Percentiles rank a stretch among this genome's conserved stretches.
Conservation (phyloP, 495 filamentous ascomycete genomes). For the Talaromyces proteolyticus region DNA sequence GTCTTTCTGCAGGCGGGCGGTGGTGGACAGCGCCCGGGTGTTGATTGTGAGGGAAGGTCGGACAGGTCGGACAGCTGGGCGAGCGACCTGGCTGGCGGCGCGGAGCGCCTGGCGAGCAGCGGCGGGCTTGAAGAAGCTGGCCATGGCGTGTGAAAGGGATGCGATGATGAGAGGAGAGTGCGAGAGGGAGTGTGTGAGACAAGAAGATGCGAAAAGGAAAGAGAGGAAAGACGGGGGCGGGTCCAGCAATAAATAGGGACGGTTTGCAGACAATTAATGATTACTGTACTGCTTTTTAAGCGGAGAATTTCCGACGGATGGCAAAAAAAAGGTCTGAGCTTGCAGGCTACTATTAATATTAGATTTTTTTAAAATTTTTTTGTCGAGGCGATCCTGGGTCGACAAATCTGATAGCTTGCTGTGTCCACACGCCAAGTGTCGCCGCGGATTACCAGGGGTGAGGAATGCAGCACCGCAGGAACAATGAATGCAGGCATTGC, state of each 20-base stretch:
- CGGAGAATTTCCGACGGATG: constrained; percentile 2
- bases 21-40: constrained; percentile 24
- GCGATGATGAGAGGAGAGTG: neutral
- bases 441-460: neutral
- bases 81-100: constrained; percentile 15
- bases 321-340: constrained; percentile 5
- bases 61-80: constrained; percentile 15
- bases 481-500: too few relatives aligned
- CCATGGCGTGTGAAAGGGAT: neutral
- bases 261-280: too few relatives aligned
- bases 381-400: neutral
- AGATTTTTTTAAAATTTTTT: constrained; percentile 1
- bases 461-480: neutral
- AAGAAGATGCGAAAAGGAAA: neutral
- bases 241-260: too few relatives aligned
- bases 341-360: neutral
- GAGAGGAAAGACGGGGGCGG: neutral
- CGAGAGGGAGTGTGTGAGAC: neutral
- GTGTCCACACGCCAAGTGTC: neutral
- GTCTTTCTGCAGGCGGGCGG: constrained; percentile 21
- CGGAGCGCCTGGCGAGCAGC: constrained; percentile 23
- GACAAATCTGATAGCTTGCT: neutral
- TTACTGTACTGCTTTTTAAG: neutral
- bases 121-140: constrained; percentile 28
- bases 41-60: constrained; percentile 7